Conservation (phyloP, 495 filamentous ascomycete genomes). For the Xylaria nigripes region DNA sequence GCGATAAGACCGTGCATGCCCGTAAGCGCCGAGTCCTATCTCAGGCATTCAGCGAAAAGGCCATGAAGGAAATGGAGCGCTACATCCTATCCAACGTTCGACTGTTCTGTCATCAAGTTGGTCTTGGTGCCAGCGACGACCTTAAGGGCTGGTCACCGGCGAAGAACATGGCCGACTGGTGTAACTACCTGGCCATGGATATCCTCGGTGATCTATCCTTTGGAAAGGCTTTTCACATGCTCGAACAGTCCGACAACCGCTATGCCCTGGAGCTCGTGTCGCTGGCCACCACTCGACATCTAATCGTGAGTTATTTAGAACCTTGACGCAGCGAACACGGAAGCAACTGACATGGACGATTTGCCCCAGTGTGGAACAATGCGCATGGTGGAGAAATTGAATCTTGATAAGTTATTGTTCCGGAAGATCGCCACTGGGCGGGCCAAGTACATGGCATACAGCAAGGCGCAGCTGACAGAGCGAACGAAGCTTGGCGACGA, state of each 20-base stretch:
- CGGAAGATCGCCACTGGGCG: constrained; percentile 46
- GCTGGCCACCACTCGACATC: constrained; percentile 47
- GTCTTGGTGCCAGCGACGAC: constrained; percentile 29
- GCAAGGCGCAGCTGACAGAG: constrained; percentile 45
- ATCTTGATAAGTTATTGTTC: constrained; percentile 52
- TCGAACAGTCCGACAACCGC: constrained; percentile 51
- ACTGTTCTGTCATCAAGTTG: constrained; percentile 43
- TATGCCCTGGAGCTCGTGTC: constrained; percentile 50
- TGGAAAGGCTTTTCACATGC: constrained; percentile 64
- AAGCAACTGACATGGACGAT: constrained; percentile 3
- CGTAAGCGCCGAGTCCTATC: constrained; percentile 56
- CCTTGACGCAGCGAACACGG: not conserved
- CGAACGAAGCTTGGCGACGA: constrained; percentile 49
- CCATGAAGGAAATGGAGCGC: constrained; percentile 49
- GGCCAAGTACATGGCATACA: constrained; percentile 49
- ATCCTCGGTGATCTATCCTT: constrained; percentile 65
- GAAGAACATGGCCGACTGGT: constrained; percentile 54
- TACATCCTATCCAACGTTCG: constrained; percentile 49
- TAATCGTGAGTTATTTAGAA: constrained; percentile 38
- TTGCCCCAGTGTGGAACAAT: constrained; percentile 43
- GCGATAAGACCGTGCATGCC: constrained; percentile 52
- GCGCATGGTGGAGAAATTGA: constrained; percentile 45
- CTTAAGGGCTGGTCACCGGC: constrained; percentile 37
- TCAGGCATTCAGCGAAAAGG: constrained; percentile 53
- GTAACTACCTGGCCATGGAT: constrained; percentile 62